phyloP scores from a whole-genome alignment of 306 rosid genomes.

The Quercus variabilis region DNA sequence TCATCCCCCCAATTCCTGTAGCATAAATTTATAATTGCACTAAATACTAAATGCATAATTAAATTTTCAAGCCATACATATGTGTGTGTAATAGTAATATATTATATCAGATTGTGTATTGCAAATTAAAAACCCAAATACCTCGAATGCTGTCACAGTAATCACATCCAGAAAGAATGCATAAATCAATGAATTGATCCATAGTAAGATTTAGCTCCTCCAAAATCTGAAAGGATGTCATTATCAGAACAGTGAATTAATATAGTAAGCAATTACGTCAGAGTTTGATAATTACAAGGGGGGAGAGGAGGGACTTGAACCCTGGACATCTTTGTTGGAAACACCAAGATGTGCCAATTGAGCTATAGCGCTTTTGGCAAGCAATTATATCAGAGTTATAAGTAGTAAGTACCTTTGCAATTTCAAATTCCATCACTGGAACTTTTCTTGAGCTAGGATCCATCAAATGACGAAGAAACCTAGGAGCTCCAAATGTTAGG shows the following conservation, averaged over 20 bases:
- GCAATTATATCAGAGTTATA: not conserved
- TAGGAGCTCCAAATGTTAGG: slow-evolving; percentile 89
- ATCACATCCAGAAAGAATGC: slow-evolving; percentile 98
- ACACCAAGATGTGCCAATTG: too few species aligned
- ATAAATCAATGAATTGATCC: slow-evolving; percentile 95
- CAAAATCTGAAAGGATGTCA: slow-evolving; percentile 58
- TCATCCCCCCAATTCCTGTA: slow-evolving; percentile 92
- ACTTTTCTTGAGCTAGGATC: slow-evolving; percentile 95
- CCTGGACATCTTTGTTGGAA: too few species aligned
- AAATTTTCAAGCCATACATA: slow-evolving; percentile 1
- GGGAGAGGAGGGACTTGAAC: too few species aligned
- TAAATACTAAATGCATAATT: slow-evolving; percentile 12
- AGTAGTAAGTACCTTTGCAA: slow-evolving; percentile 64
- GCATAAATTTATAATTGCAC: slow-evolving; percentile 17
- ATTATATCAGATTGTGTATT: slow-evolving; percentile 1
- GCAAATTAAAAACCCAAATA: slow-evolving; percentile 26
- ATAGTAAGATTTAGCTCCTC: slow-evolving; percentile 77
- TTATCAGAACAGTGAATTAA: slow-evolving; percentile 20
- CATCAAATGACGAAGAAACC: slow-evolving; percentile 94
- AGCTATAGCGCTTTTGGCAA: not conserved
- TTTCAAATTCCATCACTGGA: slow-evolving; percentile 96
- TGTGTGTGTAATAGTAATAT: not conserved
- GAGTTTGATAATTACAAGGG: not conserved
- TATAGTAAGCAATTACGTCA: not conserved
- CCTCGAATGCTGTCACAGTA: slow-evolving; percentile 95